Evolutionary conservation across 208 protist species (phyloP).

Genomic region (Herpetomonas samuelpessoai): DNA sequence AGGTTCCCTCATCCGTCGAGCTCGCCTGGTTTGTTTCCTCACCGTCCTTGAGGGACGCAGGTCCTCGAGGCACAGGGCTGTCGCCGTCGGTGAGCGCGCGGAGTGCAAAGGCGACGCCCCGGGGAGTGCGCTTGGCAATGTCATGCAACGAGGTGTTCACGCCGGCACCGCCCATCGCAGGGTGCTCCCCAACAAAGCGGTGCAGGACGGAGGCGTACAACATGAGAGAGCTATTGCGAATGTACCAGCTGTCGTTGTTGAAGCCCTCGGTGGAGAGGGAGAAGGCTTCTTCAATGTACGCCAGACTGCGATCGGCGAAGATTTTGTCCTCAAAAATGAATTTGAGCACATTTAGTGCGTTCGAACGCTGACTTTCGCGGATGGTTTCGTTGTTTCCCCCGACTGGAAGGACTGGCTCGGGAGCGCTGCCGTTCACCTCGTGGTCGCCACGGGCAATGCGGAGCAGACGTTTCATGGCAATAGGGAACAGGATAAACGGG

Average conservation of each 20-base stretch:
- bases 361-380: conserved; percentile 68
- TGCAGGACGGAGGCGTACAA: conserved; percentile 88
- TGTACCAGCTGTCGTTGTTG: conserved; percentile 77
- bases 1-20: neutral
- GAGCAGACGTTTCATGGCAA: conserved; percentile 63
- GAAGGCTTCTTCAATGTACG: conserved; percentile 79
- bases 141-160: conserved; percentile 84
- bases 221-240: conserved; percentile 91
- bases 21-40: conserved; percentile 9
- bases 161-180: conserved; percentile 63
- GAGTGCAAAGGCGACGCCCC: conserved; percentile 60
- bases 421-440: neutral
- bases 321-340: conserved; percentile 90
- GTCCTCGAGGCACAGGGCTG: neutral
- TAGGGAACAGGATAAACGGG: conserved; percentile 66
- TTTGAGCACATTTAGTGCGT: conserved; percentile 92
- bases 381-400: conserved; percentile 20
- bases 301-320: conserved; percentile 59
- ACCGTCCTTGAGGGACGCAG: neutral
- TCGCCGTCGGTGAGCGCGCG: conserved; percentile 26
- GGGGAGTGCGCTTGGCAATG: conserved; percentile 62
- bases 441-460: conserved; percentile 24
- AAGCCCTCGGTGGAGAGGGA: conserved; percentile 78
- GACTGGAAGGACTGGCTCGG: neutral
- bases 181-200: conserved; percentile 89